These are phyloP conservation scores for Boletus rubroflammeus DNA, from an alignment of 768 basidiomycete species.

Conservation along the genomic window DNA sequence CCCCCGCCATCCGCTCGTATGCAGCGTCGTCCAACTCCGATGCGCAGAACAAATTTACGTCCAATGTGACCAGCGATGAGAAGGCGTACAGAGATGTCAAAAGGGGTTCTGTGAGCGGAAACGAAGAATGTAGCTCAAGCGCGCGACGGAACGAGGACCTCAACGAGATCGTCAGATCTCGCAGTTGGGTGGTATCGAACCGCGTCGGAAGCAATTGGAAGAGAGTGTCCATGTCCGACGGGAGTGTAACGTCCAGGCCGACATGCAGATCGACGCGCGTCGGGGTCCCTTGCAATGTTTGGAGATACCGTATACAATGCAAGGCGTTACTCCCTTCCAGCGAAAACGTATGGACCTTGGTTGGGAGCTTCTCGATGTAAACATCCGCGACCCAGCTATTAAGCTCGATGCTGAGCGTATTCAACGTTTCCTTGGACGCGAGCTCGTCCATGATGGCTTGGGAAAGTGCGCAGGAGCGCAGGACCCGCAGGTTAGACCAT, in stretches of 20 bases:
- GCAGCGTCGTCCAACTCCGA: conserved; percentile 9
- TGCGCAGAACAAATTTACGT: conserved; percentile 12
- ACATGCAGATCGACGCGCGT: neutral
- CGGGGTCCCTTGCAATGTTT: conserved; percentile 2
- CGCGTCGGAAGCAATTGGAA: conserved; percentile 4
- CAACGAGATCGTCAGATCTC: conserved; percentile 2
- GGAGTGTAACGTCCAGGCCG: neutral
- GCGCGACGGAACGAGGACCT: neutral
- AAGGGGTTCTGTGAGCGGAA: neutral
- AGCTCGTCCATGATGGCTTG: conserved; percentile 12
- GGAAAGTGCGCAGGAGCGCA: conserved; percentile 9
- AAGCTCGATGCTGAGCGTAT: conserved; percentile 14
- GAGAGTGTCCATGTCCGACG: conserved; percentile 7
- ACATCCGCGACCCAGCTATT: neutral
- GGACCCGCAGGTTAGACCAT: conserved; percentile 6
- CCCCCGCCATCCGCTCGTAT: conserved; percentile 5
- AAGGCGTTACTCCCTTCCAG: conserved; percentile 4
- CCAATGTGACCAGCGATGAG: conserved; percentile 1
- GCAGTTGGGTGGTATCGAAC: conserved; percentile 1
- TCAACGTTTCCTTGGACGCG: neutral
- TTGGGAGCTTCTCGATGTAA: conserved; percentile 4
- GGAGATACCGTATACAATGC: conserved; percentile 10
- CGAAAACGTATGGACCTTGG: conserved; percentile 6
- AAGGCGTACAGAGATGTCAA: conserved; percentile 8
- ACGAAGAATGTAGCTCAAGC: neutral